Base-by-base conservation (phyloP, 1,139 yeast species). In the Debaryomyces sp. region DNA sequence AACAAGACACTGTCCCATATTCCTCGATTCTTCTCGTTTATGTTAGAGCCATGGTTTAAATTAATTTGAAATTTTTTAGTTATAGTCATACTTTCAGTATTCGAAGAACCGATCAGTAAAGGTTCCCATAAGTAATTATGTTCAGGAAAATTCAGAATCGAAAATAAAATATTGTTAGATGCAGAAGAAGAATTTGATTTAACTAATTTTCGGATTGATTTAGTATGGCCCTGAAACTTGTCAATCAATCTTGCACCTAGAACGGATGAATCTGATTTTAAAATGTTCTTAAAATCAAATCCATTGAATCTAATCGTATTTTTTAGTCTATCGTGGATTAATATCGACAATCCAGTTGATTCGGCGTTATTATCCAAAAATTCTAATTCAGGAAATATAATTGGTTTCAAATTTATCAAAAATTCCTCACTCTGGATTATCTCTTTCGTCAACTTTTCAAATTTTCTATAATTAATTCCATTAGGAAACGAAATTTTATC, bases 161-260 rank as follows among this genome's bases (percentile, higher is more conserved):
- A 75, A 10, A 76, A 61, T 32, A 76, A 50, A 2, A 73, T 59
- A 39, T 70, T 63, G 21, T 63, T 65, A 6, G 60, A 59, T 5
- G 58, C 50, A 24, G 49, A 46, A n/a, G 63, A 56, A 0, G 74
- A 63, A 33, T 66, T 61, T 1, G 96, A 86, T 57, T 91, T 81
- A 15, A 81, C 70, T 1, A 92, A 65, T 47, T 76, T 78, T 55
- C 82, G 81, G 18, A 92, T 84, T 0, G 97, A 87, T 61, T 90
- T 91, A 46, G 84, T 79, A 59, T 90, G 97, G 0, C 98, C 98
- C 5, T 95, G 91, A 49, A 85, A 80, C 57, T 87, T 85, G 57
- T 81, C 64, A 6, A 62, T 41, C 26, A 74, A 58, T 18, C 49
- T 50, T 0, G 61, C 46, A 2, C 61, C 64, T 18, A 63, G 43